phyloP scores from a whole-genome alignment of 2,329 filamentous ascomycete species.

The Paracorniculantispora psalliotae region DNA sequence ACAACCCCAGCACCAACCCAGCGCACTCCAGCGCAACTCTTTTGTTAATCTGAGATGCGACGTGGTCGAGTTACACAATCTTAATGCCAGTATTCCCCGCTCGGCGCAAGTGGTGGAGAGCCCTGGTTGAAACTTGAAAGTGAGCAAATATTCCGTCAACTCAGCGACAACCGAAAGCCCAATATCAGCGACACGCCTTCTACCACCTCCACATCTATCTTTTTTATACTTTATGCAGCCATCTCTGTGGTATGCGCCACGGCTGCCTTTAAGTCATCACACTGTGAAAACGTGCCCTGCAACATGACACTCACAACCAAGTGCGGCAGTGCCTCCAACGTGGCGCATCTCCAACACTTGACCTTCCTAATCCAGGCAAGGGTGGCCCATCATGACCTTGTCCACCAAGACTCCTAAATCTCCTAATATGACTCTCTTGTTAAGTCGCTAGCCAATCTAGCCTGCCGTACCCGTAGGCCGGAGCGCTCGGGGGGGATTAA shows the following conservation, averaged over 20 bases:
- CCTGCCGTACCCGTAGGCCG: background rate
- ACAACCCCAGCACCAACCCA: background rate
- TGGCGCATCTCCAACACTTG: background rate
- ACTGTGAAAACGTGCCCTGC: background rate
- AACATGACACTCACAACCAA: background rate
- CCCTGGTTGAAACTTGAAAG: too few species aligned
- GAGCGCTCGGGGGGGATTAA: background rate
- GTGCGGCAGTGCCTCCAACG: background rate
- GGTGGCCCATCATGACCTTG: background rate
- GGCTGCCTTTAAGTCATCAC: background rate
- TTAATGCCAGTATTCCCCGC: too few species aligned
- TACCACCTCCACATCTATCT: too few species aligned
- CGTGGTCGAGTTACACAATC: too few species aligned
- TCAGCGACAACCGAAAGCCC: too few species aligned
- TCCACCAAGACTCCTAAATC: background rate
- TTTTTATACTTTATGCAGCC: too few species aligned
- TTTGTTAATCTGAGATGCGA: background rate
- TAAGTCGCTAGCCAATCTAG: too few species aligned
- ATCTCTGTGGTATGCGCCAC: too few species aligned
- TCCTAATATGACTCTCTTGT: background rate
- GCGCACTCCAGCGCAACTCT: too few species aligned
- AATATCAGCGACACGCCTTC: too few species aligned
- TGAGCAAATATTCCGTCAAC: too few species aligned
- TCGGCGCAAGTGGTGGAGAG: too few species aligned
- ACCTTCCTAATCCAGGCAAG: constrained; percentile 4